Conservation (phyloP, 2,329 filamentous ascomycete genomes). For the Diaporthe longicolla region DNA sequence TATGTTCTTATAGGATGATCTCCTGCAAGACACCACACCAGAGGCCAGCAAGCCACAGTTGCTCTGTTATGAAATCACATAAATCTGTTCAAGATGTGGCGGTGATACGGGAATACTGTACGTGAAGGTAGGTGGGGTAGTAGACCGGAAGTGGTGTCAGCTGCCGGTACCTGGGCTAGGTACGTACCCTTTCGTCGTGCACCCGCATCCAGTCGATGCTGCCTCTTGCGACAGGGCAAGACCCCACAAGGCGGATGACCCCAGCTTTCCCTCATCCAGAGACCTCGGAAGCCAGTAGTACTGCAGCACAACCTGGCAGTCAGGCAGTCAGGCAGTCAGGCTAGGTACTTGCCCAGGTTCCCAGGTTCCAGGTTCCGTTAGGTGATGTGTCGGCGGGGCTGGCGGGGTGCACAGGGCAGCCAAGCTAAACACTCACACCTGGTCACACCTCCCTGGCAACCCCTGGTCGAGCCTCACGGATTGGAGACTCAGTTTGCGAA, state of each 20-base stretch:
- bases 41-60: too few species aligned
- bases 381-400: neutral
- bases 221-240: neutral
- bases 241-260: conserved; percentile 29
- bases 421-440: neutral
- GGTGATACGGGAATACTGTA: too few species aligned
- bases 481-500: conserved; percentile 19
- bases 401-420: conserved; percentile 1
- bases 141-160: neutral
- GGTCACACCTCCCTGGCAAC: conserved; percentile 23
- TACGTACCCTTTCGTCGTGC: conserved; percentile 10
- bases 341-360: too few species aligned
- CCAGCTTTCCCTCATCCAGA: neutral
- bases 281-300: neutral
- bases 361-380: neutral
- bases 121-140: neutral
- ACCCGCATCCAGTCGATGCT: conserved; percentile 9
- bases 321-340: too few species aligned
- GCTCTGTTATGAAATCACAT: too few species aligned
- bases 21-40: too few species aligned
- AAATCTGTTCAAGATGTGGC: too few species aligned
- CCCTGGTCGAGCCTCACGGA: conserved; percentile 28
- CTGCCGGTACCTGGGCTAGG: conserved; percentile 15
- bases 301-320: too few species aligned
- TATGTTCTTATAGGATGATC: too few species aligned